A percentile compares a stretch with the other conserved stretches of the same genome.
These are phyloP conservation scores for Wickerhamiella brachini DNA, from an alignment of 805 yeast genomes.

Conservation along the genomic window DNA sequence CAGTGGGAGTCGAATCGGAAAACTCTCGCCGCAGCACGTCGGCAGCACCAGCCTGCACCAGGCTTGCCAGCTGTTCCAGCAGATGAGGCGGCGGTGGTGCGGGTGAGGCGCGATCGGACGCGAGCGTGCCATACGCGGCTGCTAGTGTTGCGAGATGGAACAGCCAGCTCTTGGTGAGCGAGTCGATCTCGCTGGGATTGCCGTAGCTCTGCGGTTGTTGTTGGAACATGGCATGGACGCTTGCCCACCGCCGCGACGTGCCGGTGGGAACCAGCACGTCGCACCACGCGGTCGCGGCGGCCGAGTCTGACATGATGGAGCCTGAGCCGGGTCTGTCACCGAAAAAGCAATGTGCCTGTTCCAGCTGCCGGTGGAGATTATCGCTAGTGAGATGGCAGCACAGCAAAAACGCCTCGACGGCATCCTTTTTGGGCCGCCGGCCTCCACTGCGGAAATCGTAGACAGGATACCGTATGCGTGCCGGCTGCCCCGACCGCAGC, in stretches of 20 bases:
- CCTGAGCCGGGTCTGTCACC: not conserved
- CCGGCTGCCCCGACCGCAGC: not conserved
- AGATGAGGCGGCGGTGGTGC: no score
- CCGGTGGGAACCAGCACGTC: not conserved
- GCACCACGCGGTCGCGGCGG: not conserved
- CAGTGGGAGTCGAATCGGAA: no score
- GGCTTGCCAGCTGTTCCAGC: not conserved
- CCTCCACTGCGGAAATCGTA: not conserved
- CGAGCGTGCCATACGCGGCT: not conserved
- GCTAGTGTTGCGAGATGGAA: not conserved
- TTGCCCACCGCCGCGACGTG: not conserved
- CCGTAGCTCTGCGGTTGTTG: no score
- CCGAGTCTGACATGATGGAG: not conserved
- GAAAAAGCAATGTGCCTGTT: not conserved
- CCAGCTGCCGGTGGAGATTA: not conserved
- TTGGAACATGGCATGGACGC: not conserved
- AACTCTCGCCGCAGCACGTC: not conserved
- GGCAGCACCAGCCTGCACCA: not conserved
- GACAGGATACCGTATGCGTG: not conserved
- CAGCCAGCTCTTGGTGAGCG: not conserved
- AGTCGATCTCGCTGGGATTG: not conserved
- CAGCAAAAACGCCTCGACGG: not conserved
- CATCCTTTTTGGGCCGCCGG: not conserved
- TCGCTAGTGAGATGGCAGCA: no score
- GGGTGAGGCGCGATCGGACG: not conserved